Evolutionary conservation across 805 yeast species (phyloP), one percentile per base, ranked within the genome.

Genomic region (Candida xyloterini): DNA sequence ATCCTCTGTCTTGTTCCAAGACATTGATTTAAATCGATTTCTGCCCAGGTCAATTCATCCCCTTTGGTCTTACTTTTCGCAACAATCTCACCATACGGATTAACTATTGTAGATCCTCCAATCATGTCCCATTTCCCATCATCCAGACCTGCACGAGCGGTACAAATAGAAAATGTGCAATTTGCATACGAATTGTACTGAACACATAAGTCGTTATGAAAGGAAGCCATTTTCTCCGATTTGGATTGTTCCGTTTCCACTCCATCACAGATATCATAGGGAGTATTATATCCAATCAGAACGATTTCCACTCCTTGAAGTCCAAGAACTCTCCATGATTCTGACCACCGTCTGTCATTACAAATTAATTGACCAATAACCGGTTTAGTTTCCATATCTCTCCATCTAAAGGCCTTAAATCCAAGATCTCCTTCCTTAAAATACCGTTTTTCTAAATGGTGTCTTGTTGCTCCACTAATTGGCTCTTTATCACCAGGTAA

Each of bases 321-420:
- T 11, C 65, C 68, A 31, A 62, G 60, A 21, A 47, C 42, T 48
- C 67, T 56, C 68, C 68, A 65, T 10, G 67, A 60, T 40, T 63
- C 69, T 4, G 67, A 60, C 68, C 68, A 63, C 45, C 68, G 56
- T 47, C 68, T 54, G 44, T 64, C 68, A 35, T 64, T 65, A 49
- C 68, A 63, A 18, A 65, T 63, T 39, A 64, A 44, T 55, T 60
- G 61, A 24, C 68, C 66, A 23, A 57, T 34, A 13, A 60, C 59
- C 21, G 60, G 57, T 40, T 58, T 66, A 7, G 24, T 38, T 24
- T 30, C 35, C 7, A 41, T 30, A 9, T 60, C 61, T 24, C 58
- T 38, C 9, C 63, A 43, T 37, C 57, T 50, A 37, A 59, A 54
- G 21, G 67, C 68, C 28, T 53, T 51, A 51, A 59, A 63, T 9